A percentile compares a stretch with the other conserved stretches of the same genome.
phyloP scores from a whole-genome alignment of 2,329 filamentous ascomycete species.

The Lecanicillium sp. region DNA sequence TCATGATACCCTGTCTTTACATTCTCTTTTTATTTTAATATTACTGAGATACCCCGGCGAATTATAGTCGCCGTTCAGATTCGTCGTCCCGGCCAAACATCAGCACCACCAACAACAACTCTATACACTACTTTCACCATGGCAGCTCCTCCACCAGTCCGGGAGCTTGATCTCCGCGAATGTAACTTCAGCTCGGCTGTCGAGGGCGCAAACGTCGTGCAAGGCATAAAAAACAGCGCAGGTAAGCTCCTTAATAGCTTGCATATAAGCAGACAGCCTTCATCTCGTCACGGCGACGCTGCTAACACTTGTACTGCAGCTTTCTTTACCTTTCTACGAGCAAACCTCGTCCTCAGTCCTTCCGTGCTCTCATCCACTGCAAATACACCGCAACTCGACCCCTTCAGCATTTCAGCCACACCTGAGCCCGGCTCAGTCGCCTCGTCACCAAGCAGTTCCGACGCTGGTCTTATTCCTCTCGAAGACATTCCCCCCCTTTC shows the following conservation, averaged over 20 bases:
- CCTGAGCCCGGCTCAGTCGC: conserved; percentile 24
- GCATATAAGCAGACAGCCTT: too few species aligned
- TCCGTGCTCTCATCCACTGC: conserved; percentile 54
- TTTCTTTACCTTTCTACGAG: conserved; percentile 74
- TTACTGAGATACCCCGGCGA: too few species aligned
- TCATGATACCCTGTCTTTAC: too few species aligned
- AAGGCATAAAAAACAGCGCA: conserved; percentile 48
- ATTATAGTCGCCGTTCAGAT: too few species aligned
- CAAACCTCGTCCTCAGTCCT: conserved; percentile 63
- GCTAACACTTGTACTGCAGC: conserved; percentile 37
- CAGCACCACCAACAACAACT: conserved; percentile 3
- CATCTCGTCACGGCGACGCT: not conserved
- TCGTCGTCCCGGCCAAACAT: too few species aligned
- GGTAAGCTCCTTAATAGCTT: too few species aligned
- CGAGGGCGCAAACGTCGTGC: conserved; percentile 47
- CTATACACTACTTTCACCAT: conserved; percentile 22
- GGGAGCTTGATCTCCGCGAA: conserved; percentile 24
- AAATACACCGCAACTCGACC: conserved; percentile 56
- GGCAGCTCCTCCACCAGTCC: conserved; percentile 21
- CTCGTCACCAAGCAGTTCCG: conserved; percentile 40
- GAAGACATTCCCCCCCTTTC: conserved; percentile 54
- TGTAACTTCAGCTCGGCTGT: conserved; percentile 40
- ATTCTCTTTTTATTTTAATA: too few species aligned
- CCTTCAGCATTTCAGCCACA: conserved; percentile 25
- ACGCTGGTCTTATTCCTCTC: conserved; percentile 27